Evolutionary conservation across 768 basidiomycete genomes (phyloP).

Genomic region (Sutorius australiensis): DNA sequence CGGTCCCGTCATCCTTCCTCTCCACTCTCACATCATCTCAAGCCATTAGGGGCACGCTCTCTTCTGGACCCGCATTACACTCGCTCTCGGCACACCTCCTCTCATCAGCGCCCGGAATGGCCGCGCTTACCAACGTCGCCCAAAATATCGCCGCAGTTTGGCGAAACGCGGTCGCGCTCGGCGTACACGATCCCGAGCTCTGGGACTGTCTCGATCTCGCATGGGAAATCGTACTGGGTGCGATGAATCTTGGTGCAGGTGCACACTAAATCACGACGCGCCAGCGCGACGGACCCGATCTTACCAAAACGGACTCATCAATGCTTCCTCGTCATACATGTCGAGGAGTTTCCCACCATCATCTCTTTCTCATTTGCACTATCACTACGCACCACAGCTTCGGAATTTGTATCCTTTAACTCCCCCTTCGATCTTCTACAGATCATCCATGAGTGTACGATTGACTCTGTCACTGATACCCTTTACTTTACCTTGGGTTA

Average conservation of each 20-base stretch:
- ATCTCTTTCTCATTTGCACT: conserved; percentile 22
- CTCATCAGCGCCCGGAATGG: conserved; percentile 40
- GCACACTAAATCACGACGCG: conserved; percentile 25
- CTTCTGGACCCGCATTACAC: conserved; percentile 51
- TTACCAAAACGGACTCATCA: conserved; percentile 18
- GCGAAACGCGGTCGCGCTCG: conserved; percentile 69
- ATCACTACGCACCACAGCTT: conserved; percentile 18
- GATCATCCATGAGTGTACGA: conserved; percentile 23
- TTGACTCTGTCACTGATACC: conserved; percentile 24
- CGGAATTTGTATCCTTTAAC: conserved; percentile 29
- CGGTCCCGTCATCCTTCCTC: conserved; percentile 27
- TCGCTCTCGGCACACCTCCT: conserved; percentile 52
- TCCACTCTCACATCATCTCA: conserved; percentile 30
- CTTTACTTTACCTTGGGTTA: conserved; percentile 27
- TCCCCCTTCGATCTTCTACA: conserved; percentile 3
- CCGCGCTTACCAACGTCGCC: conserved; percentile 47
- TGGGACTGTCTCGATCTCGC: conserved; percentile 66
- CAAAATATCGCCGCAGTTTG: conserved; percentile 61
- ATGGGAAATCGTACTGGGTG: conserved; percentile 65
- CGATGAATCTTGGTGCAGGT: conserved; percentile 51
- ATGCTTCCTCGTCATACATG: conserved; percentile 10
- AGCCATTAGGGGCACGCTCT: conserved; percentile 38
- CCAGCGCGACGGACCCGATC: conserved; percentile 17
- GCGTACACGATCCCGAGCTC: conserved; percentile 58
- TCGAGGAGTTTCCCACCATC: conserved; percentile 23